Base-by-base conservation (phyloP, 495 filamentous ascomycete species). In the Lepraria neglecta region DNA sequence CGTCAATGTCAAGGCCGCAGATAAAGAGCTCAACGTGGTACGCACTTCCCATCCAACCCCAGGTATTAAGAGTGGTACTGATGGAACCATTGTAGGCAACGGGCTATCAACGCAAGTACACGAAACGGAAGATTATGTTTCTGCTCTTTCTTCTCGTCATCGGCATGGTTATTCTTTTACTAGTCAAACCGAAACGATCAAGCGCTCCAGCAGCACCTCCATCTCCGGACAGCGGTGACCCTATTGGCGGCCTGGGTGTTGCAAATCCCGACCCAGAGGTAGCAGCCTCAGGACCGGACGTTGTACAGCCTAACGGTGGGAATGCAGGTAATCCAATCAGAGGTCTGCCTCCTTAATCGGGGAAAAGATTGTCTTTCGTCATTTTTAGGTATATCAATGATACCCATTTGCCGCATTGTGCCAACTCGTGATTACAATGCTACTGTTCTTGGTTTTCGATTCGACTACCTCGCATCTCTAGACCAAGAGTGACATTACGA, bases 91-190 rank as follows among this genome's bases (percentile, higher is more conserved):
- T 19, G 12, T 59, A 85, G 82, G 87, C 87, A 17, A 86, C 86
- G 21, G 84, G 85, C n/a, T 97, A 96, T 67, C 94, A 97, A 79
- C 85, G 83, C 68, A 87, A 85, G 70, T 87, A 87, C 15, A 90
- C 87, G 14, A 97, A 96, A 75, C 80, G 95, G 65, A 97, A 95
- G 75, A 82, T 94, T 31, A 89, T 97, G 43, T 79, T 98, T 27
- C 75, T 98, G 14, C 73, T 98, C n/a, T 68, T 94, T 6, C 75
- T 98, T 6, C 69, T 97, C 19, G 85, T 97, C 43, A 81, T 87
- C 11, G 94, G 87, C 28, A 78, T 96, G 77, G 83, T 98, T 54
- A 96, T 98, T 64, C 71, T 98, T 24, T 74, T 98, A 1, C 73
- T 87, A 6, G 76, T 96, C 56, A 98, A 98, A 72, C 89, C 94